Conservation (phyloP, 176 grass and related monocot species). For the Carex cristatella region DNA sequence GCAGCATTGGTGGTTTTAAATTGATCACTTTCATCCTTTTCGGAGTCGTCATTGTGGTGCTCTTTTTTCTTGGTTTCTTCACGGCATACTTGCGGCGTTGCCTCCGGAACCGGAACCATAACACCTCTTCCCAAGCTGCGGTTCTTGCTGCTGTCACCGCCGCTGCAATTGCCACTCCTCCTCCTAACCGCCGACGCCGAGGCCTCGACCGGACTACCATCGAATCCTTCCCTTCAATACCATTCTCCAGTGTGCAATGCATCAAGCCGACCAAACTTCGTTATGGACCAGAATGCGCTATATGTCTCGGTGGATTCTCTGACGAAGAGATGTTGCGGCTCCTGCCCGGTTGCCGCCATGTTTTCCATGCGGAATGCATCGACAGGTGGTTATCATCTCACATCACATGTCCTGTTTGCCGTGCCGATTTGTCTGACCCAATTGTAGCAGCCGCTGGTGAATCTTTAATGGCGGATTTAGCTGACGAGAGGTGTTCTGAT, state of each 20-base stretch:
- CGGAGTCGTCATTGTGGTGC: constrained; percentile 37
- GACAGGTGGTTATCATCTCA: constrained; percentile 64
- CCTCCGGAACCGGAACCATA: background rate
- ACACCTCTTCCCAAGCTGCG: background rate
- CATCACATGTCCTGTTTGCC: constrained; percentile 84
- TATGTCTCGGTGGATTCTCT: constrained; percentile 67
- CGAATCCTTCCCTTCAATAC: constrained; percentile 59
- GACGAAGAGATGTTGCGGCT: constrained; percentile 63
- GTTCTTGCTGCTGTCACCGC: constrained; percentile 15
- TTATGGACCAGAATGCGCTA: constrained; percentile 56
- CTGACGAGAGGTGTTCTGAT: constrained; percentile 6
- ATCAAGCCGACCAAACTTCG: constrained; percentile 42
- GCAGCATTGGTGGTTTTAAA: constrained; percentile 5
- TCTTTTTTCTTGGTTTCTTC: constrained; percentile 71
- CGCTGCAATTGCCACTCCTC: background rate
- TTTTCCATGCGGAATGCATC: constrained; percentile 75
- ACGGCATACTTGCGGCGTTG: constrained; percentile 52
- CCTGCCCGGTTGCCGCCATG: constrained; percentile 70
- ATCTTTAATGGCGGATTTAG: constrained; percentile 31
- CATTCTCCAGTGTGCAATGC: constrained; percentile 43
- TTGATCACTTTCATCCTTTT: constrained; percentile 42
- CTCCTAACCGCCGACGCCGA: background rate
- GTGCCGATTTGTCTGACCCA: constrained; percentile 64
- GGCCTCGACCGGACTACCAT: constrained; percentile 46
- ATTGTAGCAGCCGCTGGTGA: constrained; percentile 35